Base-by-base conservation (phyloP, 768 basidiomycete genomes). In the Collybia sordida region DNA sequence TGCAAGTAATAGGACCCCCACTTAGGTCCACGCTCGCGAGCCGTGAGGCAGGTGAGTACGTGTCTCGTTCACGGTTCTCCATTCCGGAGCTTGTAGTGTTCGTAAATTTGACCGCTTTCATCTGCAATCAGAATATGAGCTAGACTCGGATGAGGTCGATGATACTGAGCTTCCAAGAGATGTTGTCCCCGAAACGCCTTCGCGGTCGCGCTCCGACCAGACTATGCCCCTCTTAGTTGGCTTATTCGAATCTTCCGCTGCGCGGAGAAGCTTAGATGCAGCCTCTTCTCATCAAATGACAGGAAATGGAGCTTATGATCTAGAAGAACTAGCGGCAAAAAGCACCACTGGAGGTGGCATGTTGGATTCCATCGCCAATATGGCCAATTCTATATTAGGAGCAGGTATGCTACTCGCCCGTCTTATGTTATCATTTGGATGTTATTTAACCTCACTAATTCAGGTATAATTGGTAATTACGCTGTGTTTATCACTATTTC, bases 371-470 rank as follows among this genome's bases (percentile, higher is more conserved):
- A 78, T 91, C 50, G 88, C 90, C 18, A 90, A 95, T 64, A 97
- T 97, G 96, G 90, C 93, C 18, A 98, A 98, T 64, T 93, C 91
- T 1, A 97, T 98, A 27, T 72, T 98, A 12, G 95, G 95, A 37
- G 95, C 95, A 62, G 94, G 93, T 82, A 68, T 71, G 73, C 43
- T 54, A 31, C 42, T 36, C 36, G 11, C 58, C n/a, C n/a, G n/a
- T n/a, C n/a, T 31, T 12, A 11, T 58, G 56, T 49, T 36, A 35
- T 61, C 59, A 65, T 12, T 50, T 35, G n/a, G n/a, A n/a, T n/a
- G 14, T 52, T 45, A 22, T 40, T 42, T 19, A 50, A 35, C 42
- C 37, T 45, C 39, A 31, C 42, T 53, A 6, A 51, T 41, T 15
- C 44, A 64, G 62, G 62, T n/a, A 64, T 64, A 49, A 64, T 64